Evolutionary conservation across 2,329 filamentous ascomycete genomes (phyloP).

Genomic region (Westerdykella sp.): DNA sequence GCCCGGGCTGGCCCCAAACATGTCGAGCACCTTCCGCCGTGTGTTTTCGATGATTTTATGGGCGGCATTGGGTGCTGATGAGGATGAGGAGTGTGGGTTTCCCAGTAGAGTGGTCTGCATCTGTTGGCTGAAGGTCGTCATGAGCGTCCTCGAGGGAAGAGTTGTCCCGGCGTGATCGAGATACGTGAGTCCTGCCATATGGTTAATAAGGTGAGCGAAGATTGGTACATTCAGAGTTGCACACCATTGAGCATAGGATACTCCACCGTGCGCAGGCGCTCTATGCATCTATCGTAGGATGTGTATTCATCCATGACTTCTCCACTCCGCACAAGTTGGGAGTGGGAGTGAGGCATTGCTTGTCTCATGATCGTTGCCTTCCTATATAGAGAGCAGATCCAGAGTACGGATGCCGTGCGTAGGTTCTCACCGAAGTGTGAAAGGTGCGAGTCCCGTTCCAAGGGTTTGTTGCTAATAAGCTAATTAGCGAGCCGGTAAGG

Average conservation of each 20-base stretch:
- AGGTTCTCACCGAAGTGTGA: too few species aligned
- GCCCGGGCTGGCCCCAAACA: conserved; percentile 74
- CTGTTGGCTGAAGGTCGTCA: conserved; percentile 51
- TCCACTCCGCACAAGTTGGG: too few species aligned
- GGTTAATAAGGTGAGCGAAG: neutral
- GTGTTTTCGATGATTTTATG: conserved; percentile 51
- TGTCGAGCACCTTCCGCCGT: conserved; percentile 47
- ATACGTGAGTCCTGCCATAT: conserved; percentile 36
- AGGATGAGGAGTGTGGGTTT: conserved; percentile 61
- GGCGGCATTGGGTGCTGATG: conserved; percentile 53
- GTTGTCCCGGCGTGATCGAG: conserved; percentile 53
- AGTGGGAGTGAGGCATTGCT: too few species aligned
- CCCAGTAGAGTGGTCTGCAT: conserved; percentile 56
- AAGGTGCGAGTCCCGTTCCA: too few species aligned
- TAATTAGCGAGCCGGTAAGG: too few species aligned
- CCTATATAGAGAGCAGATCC: too few species aligned
- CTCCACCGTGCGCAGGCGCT: conserved; percentile 31
- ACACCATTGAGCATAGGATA: conserved; percentile 12
- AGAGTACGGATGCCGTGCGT: too few species aligned
- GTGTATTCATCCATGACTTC: conserved; percentile 13
- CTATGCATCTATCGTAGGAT: conserved; percentile 54
- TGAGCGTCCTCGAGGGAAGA: conserved; percentile 47
- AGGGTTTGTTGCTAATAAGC: too few species aligned
- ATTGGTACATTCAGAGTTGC: neutral
- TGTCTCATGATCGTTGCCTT: too few species aligned